These are phyloP conservation scores for Ceratobasidium papillatum DNA, from an alignment of 1,284 basidiomycete genomes.

Conservation along the genomic window DNA sequence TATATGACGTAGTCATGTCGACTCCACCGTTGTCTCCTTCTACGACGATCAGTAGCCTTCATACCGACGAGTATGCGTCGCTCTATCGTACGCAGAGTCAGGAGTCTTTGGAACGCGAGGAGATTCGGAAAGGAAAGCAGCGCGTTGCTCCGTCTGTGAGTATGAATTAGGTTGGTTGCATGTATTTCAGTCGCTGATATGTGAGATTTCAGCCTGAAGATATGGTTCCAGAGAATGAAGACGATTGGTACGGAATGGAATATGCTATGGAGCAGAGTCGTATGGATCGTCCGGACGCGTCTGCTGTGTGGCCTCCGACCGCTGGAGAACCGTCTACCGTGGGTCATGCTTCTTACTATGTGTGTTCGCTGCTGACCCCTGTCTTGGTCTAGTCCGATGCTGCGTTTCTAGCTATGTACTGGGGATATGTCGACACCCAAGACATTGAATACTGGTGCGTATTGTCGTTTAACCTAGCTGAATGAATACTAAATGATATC, in stretches of 20 bases:
- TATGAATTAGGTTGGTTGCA: not conserved
- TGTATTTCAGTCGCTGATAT: slow-evolving; percentile 2
- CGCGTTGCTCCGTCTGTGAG: not conserved
- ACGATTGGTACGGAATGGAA: slow-evolving; percentile 37
- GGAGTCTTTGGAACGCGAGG: slow-evolving; percentile 1
- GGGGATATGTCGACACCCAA: slow-evolving; percentile 29
- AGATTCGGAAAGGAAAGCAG: slow-evolving; percentile 24
- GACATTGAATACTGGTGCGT: slow-evolving; percentile 32
- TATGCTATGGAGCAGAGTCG: slow-evolving; percentile 33
- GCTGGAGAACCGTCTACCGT: slow-evolving; percentile 34
- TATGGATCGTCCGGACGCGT: slow-evolving; percentile 3
- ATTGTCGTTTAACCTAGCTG: not conserved
- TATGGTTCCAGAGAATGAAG: not conserved
- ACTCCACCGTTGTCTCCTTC: slow-evolving; percentile 30
- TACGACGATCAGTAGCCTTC: slow-evolving; percentile 33
- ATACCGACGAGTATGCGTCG: slow-evolving; percentile 6
- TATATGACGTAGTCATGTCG: not conserved
- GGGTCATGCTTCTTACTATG: not conserved
- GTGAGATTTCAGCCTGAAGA: not conserved
- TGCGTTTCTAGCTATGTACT: slow-evolving; percentile 34
- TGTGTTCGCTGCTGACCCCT: not conserved
- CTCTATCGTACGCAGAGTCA: not conserved
- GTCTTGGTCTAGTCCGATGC: slow-evolving; percentile 29
- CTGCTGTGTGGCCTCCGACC: slow-evolving; percentile 18
- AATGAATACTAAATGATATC: not conserved